These are phyloP conservation scores for Cystobasidium sp. DNA, from an alignment of 1,284 basidiomycete genomes.

Conservation along the genomic window DNA sequence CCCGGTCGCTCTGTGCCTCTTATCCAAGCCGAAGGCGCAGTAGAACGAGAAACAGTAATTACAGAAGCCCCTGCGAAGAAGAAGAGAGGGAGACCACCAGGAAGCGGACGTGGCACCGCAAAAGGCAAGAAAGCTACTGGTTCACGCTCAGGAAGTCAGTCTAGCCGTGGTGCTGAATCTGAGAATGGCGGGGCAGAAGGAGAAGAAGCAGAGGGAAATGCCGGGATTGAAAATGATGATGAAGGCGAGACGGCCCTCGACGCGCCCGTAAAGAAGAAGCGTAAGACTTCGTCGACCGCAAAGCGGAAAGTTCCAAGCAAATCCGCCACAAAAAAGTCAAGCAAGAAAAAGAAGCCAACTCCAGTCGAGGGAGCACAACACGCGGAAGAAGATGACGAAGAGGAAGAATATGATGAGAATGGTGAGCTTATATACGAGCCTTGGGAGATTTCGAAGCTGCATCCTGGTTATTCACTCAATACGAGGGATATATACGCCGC, in stretches of 20 bases:
- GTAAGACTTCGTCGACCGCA: not conserved
- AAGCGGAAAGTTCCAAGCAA: constrained; percentile 21
- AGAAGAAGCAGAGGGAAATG: not conserved
- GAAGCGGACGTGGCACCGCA: not conserved
- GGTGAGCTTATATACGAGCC: not conserved
- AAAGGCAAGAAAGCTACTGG: not conserved
- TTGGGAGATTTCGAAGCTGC: constrained; percentile 21
- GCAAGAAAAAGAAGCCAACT: not conserved
- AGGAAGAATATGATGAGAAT: constrained; percentile 3
- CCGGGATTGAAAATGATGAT: not conserved
- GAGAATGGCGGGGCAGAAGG: not conserved
- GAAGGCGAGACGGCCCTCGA: not conserved
- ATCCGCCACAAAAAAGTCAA: constrained; percentile 1
- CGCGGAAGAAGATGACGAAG: constrained; percentile 4
- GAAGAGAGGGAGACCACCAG: constrained; percentile 5
- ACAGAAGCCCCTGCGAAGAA: not conserved
- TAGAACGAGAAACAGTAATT: not conserved
- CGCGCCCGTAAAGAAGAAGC: not conserved
- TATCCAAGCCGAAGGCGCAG: not conserved
- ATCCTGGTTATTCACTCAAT: constrained; percentile 19
- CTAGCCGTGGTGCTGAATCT: too few relatives aligned
- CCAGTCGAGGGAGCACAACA: not conserved
- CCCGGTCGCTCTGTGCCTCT: too few relatives aligned
- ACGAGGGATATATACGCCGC: constrained; percentile 23
- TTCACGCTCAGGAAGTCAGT: not conserved